A percentile compares a stretch with the other conserved stretches of the same genome.
These are phyloP conservation scores for Phytophthora palmivora DNA, from an alignment of 352 stramenopile species.

Conservation along the genomic window DNA sequence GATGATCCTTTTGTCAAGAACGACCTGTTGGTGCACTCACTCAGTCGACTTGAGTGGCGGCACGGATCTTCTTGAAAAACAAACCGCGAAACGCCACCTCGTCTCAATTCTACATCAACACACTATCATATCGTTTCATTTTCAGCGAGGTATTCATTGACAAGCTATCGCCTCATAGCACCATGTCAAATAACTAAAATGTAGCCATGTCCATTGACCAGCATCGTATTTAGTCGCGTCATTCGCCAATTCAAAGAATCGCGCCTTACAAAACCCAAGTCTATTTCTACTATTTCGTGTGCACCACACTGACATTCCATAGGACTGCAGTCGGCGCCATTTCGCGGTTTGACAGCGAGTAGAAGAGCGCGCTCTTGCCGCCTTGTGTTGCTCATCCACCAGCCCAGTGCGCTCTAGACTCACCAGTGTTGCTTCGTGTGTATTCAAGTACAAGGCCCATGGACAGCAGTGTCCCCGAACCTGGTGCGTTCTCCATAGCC, in stretches of 20 bases:
- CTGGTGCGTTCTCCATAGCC: conserved; percentile 16
- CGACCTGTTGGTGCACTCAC: no score
- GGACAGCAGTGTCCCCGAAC: conserved; percentile 11
- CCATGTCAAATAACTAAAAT: no score
- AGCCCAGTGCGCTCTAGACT: background rate
- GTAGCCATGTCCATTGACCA: conserved; percentile 13
- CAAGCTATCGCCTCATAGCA: no score
- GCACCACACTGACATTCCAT: conserved; percentile 19
- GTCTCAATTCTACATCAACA: no score
- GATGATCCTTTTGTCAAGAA: no score
- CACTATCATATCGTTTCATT: no score
- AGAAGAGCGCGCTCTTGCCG: conserved; percentile 11
- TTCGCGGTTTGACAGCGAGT: conserved; percentile 28
- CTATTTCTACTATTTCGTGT: conserved; percentile 9
- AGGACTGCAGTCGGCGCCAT: conserved; percentile 27
- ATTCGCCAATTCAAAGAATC: conserved; percentile 63
- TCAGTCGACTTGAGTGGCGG: no score
- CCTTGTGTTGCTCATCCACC: conserved; percentile 1
- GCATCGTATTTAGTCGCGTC: conserved; percentile 19
- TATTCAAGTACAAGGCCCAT: conserved; percentile 6
- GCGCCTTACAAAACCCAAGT: conserved; percentile 50
- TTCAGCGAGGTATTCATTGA: no score
- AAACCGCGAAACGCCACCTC: no score
- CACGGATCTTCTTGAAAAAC: background rate
- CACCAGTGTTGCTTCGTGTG: background rate